Percentiles rank a stretch among this genome's conserved stretches.
These are phyloP conservation scores for Mycena leptocephala DNA, from an alignment of 768 basidiomycete genomes.

Conservation along the genomic window DNA sequence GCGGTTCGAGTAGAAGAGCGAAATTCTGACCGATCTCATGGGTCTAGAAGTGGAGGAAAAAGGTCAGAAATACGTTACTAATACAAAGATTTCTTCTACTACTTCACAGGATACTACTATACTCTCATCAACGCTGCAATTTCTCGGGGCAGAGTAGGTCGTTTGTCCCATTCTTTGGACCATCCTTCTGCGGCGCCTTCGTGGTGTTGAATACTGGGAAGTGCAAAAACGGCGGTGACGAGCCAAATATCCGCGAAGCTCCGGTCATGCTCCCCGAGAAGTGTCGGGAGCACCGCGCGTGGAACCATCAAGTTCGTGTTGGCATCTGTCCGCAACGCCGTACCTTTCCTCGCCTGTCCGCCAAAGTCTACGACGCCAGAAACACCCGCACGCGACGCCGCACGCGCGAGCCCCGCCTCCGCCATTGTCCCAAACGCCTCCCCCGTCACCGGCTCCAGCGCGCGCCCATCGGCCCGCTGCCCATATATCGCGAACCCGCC, in stretches of 20 bases:
- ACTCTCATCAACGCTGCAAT: conserved; percentile 45
- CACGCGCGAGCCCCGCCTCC: conserved; percentile 63
- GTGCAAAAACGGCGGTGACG: conserved; percentile 76
- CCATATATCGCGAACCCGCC: conserved; percentile 83
- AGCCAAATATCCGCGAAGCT: conserved; percentile 67
- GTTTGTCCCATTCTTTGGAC: conserved; percentile 65
- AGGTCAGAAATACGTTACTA: not conserved
- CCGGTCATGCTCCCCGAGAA: conserved; percentile 64
- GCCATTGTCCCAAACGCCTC: conserved; percentile 66
- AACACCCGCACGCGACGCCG: conserved; percentile 73
- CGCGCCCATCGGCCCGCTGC: conserved; percentile 73
- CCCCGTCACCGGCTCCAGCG: conserved; percentile 66
- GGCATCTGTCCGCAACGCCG: conserved; percentile 76
- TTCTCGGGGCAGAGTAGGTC: conserved; percentile 59
- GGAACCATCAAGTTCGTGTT: conserved; percentile 82
- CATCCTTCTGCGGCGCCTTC: conserved; percentile 61
- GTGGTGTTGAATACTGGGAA: conserved; percentile 61
- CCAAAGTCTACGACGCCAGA: conserved; percentile 73
- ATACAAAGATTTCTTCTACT: not conserved
- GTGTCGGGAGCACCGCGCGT: conserved; percentile 78
- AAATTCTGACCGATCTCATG: too few relatives aligned
- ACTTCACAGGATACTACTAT: not conserved
- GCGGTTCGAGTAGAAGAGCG: too few relatives aligned
- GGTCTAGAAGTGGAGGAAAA: too few relatives aligned
- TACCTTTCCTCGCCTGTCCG: conserved; percentile 47